Conservation (phyloP, 202 grass and related monocot species). For the Bolboschoenoplectus hybrid region DNA sequence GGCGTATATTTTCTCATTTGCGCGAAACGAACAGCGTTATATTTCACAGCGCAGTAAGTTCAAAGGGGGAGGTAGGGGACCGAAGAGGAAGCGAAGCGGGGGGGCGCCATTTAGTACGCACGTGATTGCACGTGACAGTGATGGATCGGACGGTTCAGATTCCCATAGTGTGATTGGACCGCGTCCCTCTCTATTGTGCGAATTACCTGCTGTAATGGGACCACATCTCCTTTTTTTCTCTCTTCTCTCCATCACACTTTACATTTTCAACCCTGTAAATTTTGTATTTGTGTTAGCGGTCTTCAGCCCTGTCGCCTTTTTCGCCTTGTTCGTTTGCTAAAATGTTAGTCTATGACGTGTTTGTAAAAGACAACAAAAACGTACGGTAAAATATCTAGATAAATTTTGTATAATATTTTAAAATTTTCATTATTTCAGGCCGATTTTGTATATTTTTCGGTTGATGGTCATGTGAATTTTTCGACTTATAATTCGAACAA, state of each 20-base stretch:
- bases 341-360: background rate
- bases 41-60: background rate
- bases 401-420: no score
- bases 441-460: no score
- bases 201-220: background rate
- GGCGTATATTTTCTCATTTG: background rate
- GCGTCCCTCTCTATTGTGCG: background rate
- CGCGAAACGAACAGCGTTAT: no score
- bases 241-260: background rate
- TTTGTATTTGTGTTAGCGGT: background rate
- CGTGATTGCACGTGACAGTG: slow-evolving; percentile 22
- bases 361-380: background rate
- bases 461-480: no score
- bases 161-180: background rate
- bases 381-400: no score
- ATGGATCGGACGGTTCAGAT: slow-evolving; percentile 11
- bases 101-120: background rate
- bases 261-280: background rate
- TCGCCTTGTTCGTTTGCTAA: background rate
- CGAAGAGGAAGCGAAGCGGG: no score
- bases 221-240: background rate
- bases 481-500: no score
- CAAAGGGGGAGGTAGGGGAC: no score
- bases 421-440: no score
- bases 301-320: background rate